These are phyloP conservation scores for Colletotrichum somersetense DNA, from an alignment of 2,329 filamentous ascomycete genomes.

Conservation along the genomic window DNA sequence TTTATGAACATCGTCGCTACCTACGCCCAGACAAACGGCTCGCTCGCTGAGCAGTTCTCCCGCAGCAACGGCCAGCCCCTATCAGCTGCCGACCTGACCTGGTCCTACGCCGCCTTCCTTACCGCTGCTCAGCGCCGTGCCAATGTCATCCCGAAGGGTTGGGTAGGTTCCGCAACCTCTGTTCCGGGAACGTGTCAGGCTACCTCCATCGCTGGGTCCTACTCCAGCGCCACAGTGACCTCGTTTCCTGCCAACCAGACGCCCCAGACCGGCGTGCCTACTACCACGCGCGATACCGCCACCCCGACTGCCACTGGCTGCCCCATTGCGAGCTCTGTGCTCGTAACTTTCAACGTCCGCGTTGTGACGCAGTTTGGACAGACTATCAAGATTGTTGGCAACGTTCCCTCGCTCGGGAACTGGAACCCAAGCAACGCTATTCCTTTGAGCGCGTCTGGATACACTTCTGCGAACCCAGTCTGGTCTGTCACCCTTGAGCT, in stretches of 20 bases:
- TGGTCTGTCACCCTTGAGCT: slow-evolving; percentile 72
- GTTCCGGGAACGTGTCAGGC: slow-evolving; percentile 64
- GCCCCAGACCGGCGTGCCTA: slow-evolving; percentile 51
- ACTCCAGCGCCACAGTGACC: slow-evolving; percentile 61
- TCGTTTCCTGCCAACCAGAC: slow-evolving; percentile 65
- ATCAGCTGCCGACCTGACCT: slow-evolving; percentile 77
- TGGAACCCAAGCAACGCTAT: slow-evolving; percentile 71
- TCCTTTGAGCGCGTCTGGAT: slow-evolving; percentile 68
- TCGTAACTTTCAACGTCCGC: slow-evolving; percentile 72
- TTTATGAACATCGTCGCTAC: slow-evolving; percentile 72
- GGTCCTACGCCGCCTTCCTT: slow-evolving; percentile 80
- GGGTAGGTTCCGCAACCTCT: slow-evolving; percentile 63
- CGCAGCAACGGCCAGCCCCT: slow-evolving; percentile 65
- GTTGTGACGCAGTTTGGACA: slow-evolving; percentile 72
- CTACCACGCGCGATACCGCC: slow-evolving; percentile 43
- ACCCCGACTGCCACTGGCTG: slow-evolving; percentile 49
- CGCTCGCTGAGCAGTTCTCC: slow-evolving; percentile 76
- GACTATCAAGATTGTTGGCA: slow-evolving; percentile 75
- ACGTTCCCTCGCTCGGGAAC: slow-evolving; percentile 67
- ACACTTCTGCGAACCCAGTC: slow-evolving; percentile 69
- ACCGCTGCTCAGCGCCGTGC: slow-evolving; percentile 71
- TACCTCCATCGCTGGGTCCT: slow-evolving; percentile 63
- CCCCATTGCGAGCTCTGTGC: slow-evolving; percentile 57
- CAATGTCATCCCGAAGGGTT: slow-evolving; percentile 67
- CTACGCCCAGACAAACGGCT: slow-evolving; percentile 74